These are phyloP conservation scores for Prunus mongolica DNA, from an alignment of 306 rosid genomes.

Conservation along the genomic window DNA sequence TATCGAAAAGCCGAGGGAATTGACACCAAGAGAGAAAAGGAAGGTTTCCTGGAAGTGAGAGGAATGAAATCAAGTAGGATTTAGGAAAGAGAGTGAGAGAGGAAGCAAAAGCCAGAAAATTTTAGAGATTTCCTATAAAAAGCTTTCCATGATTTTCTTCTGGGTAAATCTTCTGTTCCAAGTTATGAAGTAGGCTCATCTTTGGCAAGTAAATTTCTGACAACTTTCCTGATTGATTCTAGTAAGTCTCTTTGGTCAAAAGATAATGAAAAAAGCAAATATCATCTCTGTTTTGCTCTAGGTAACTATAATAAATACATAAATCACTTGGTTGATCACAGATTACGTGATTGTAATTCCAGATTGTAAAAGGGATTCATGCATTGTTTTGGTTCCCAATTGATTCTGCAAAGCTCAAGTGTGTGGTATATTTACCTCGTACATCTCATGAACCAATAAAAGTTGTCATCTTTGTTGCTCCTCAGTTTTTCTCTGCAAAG, in stretches of 20 bases:
- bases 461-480: not conserved
- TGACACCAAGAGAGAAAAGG: not conserved
- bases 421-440: not conserved
- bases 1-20: not conserved
- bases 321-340: too few relatives aligned
- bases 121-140: not conserved
- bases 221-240: not conserved
- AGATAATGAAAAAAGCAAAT: not conserved
- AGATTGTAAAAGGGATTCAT: not conserved
- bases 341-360: not conserved
- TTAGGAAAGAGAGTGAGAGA: not conserved
- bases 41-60: not conserved
- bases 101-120: not conserved
- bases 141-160: not conserved
- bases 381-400: too few relatives aligned
- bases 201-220: not conserved
- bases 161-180: not conserved
- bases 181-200: not conserved
- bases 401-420: too few relatives aligned
- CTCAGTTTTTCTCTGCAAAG: not conserved
- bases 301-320: too few relatives aligned
- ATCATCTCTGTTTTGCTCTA: not conserved
- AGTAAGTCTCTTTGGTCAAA: not conserved
- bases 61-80: not conserved
- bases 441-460: not conserved